These are phyloP conservation scores for Hibiscus trionum DNA, from an alignment of 345 rosid species.

Conservation along the genomic window DNA sequence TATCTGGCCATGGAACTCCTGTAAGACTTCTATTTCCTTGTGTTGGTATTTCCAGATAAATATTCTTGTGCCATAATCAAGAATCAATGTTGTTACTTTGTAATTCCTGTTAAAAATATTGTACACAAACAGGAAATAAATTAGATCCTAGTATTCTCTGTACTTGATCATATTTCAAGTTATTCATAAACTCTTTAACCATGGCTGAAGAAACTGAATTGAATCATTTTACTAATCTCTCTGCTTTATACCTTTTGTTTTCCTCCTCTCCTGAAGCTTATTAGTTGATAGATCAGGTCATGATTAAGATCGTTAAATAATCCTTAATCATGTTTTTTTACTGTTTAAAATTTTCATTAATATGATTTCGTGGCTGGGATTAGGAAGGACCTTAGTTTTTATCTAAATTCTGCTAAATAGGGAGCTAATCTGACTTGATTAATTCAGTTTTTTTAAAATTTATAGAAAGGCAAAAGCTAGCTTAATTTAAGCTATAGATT, in stretches of 20 bases:
- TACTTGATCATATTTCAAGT: neutral
- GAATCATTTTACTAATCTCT: too few relatives aligned
- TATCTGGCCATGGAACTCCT: neutral
- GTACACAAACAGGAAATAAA: neutral
- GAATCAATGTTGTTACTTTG: neutral
- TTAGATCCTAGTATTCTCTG: neutral
- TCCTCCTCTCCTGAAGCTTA: neutral
- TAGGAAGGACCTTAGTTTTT: neutral
- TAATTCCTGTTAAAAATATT: neutral
- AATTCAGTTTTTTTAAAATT: neutral
- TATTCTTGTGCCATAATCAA: neutral
- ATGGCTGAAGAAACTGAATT: too few relatives aligned
- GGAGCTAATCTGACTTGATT: neutral
- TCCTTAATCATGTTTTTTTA: neutral
- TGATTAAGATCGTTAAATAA: neutral
- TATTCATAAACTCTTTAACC: too few relatives aligned
- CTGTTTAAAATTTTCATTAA: neutral
- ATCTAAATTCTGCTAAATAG: neutral
- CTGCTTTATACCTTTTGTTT: neutral
- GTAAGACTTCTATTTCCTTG: neutral
- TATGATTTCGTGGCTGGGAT: neutral
- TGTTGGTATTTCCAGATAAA: neutral
- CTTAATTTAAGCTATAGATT: neutral
- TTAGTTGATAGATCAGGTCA: neutral
- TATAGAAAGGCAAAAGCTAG: neutral